Conservation (phyloP, 2,329 filamentous ascomycete species). For the Dothistroma pini region DNA sequence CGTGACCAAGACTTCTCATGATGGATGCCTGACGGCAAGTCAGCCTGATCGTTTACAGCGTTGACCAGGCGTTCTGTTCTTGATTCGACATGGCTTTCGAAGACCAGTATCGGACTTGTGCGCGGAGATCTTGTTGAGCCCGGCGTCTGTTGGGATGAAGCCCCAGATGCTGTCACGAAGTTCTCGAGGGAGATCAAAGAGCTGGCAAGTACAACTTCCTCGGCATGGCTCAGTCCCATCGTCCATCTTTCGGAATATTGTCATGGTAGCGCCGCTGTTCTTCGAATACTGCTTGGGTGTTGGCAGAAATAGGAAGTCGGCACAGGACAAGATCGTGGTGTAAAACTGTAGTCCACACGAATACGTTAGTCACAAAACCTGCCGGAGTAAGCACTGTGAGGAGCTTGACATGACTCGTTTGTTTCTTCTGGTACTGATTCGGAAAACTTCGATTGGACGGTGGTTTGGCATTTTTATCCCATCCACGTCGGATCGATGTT, state of each 20-base stretch:
- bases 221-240: neutral
- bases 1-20: neutral
- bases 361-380: no score
- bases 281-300: no score
- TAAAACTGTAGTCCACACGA: no score
- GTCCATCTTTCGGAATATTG: neutral
- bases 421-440: no score
- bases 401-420: neutral
- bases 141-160: neutral
- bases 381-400: neutral
- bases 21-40: neutral
- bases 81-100: neutral
- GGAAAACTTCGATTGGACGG: no score
- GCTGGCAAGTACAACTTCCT: neutral
- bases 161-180: neutral
- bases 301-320: no score
- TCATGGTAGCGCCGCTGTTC: no score
- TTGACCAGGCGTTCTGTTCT: neutral
- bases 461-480: no score
- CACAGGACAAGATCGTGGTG: no score
- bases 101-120: neutral
- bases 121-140: neutral
- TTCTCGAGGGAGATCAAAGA: neutral
- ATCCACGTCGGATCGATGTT: no score
- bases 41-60: neutral